Conservation (phyloP, 1,284 basidiomycete species). For the Puccinia horiana region DNA sequence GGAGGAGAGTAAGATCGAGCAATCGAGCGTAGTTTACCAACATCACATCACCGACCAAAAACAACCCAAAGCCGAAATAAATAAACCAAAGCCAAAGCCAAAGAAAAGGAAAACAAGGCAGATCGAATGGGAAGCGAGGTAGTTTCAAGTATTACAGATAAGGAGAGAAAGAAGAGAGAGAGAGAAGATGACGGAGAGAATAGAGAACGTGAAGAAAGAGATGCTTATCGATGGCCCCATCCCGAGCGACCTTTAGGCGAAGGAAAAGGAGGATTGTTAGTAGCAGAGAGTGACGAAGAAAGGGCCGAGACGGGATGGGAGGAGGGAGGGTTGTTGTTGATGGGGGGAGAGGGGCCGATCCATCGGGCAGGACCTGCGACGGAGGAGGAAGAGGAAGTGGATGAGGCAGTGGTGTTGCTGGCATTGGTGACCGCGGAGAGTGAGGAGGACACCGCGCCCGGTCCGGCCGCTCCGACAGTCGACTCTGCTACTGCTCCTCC, state of each 20-base stretch:
- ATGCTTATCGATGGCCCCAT: conserved; percentile 13
- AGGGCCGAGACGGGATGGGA: background rate
- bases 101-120: background rate
- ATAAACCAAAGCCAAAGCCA: background rate
- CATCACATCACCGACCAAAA: too few species aligned
- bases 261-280: too few species aligned
- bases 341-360: background rate
- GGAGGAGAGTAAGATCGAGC: too few species aligned
- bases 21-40: too few species aligned
- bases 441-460: background rate
- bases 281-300: too few species aligned
- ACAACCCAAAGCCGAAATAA: too few species aligned
- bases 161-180: background rate
- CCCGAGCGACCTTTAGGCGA: conserved; percentile 5
- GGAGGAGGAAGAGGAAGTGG: conserved; percentile 1
- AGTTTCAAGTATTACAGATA: background rate
- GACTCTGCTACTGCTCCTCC: background rate
- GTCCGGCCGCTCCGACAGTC: background rate
- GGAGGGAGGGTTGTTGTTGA: background rate
- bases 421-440: background rate
- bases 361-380: background rate
- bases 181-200: background rate
- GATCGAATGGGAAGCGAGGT: background rate
- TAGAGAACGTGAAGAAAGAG: too few species aligned
- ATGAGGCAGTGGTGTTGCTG: conserved; percentile 2